Evolutionary conservation across 1,284 basidiomycete species (phyloP).

Genomic region (Entoloma clypeatum): DNA sequence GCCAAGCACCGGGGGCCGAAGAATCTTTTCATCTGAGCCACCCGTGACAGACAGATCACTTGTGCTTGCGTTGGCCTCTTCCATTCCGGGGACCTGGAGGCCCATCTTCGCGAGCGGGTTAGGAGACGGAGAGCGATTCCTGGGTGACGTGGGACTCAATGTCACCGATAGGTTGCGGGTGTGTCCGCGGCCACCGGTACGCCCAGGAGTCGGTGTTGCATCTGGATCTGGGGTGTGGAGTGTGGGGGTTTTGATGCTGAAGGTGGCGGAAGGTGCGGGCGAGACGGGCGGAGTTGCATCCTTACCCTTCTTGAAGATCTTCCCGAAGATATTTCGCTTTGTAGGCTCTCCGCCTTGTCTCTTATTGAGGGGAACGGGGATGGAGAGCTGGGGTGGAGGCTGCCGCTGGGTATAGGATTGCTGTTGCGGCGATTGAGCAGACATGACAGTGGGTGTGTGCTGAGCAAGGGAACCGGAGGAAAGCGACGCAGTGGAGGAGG

Average conservation of each 20-base stretch:
- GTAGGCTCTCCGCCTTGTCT: too few species aligned
- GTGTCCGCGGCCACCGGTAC: conserved; percentile 18
- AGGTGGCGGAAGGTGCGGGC: conserved; percentile 10
- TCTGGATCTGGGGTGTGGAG: conserved; percentile 14
- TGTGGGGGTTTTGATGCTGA: conserved; percentile 11
- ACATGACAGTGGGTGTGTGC: conserved; percentile 23
- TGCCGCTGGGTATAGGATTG: conserved; percentile 1
- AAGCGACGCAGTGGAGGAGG: conserved; percentile 32
- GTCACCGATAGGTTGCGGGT: conserved; percentile 15
- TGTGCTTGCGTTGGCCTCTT: background rate
- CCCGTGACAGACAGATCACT: conserved; percentile 3
- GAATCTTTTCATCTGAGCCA: conserved; percentile 25
- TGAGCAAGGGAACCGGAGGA: conserved; percentile 39
- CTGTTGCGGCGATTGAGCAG: conserved; percentile 14
- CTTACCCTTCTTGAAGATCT: conserved; percentile 62
- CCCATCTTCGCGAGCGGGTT: conserved; percentile 11
- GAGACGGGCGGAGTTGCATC: conserved; percentile 15
- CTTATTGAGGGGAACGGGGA: conserved; percentile 21
- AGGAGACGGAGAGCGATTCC: conserved; percentile 20
- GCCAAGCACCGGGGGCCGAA: conserved; percentile 61
- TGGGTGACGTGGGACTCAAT: conserved; percentile 11
- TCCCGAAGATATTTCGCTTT: conserved; percentile 66
- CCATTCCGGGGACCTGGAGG: conserved; percentile 2
- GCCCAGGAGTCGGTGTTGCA: conserved; percentile 16
- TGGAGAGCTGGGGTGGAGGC: conserved; percentile 1